Conservation (phyloP, 768 basidiomycete species). For the Amanita brunnescens region DNA sequence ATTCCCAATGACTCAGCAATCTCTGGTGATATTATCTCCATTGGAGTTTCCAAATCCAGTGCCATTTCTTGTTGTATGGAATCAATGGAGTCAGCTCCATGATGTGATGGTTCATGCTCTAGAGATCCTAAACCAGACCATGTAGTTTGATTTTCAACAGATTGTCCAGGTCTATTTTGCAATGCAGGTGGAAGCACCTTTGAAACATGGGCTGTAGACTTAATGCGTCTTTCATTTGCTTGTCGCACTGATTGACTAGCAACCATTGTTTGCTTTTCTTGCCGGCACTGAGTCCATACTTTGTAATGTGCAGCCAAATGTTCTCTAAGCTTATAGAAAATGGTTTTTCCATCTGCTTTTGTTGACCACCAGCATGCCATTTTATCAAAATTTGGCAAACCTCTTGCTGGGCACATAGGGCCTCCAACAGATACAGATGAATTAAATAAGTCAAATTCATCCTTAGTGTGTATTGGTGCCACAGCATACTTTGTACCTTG, state of each 20-base stretch:
- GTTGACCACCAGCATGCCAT: not conserved
- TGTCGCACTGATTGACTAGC: not conserved
- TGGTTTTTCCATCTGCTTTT: not conserved
- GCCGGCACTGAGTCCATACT: not conserved
- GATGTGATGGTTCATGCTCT: not conserved
- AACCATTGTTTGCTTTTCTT: not conserved
- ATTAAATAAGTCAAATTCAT: not conserved
- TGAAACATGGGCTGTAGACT: not conserved
- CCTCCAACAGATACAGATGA: not conserved
- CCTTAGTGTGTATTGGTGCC: not conserved
- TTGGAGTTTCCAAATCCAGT: not conserved
- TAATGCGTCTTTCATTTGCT: not conserved
- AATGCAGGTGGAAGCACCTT: not conserved
- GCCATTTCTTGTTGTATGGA: too few relatives aligned
- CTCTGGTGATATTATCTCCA: not conserved
- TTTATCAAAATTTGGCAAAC: not conserved
- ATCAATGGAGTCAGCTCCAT: not conserved
- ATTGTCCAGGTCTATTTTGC: not conserved
- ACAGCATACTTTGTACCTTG: not conserved
- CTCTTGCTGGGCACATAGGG: not conserved
- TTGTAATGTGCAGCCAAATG: not conserved
- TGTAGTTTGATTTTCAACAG: not conserved
- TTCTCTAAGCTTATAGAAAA: not conserved
- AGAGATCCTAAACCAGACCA: not conserved
- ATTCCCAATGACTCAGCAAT: not conserved